Evolutionary conservation across 768 basidiomycete species (phyloP).

Genomic region (Lactarius hatsudake): DNA sequence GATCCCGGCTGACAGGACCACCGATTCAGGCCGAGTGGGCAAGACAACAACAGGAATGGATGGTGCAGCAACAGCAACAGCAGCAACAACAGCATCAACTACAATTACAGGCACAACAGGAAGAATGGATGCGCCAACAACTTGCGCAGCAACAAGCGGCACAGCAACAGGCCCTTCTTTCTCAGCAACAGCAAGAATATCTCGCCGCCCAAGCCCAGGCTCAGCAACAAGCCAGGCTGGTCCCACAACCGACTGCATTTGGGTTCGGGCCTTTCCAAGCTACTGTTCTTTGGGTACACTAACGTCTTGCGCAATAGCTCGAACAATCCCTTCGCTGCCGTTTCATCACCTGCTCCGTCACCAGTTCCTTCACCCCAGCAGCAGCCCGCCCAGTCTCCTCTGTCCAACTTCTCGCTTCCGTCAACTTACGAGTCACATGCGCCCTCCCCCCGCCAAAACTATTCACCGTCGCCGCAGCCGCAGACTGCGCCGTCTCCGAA

Average conservation of each 20-base stretch:
- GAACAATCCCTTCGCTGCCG: conserved; percentile 90
- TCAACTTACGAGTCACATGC: conserved; percentile 57
- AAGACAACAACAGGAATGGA: conserved; percentile 63
- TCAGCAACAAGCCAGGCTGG: conserved; percentile 37
- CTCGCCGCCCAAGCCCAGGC: conserved; percentile 22
- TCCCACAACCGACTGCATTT: conserved; percentile 70
- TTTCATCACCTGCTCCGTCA: conserved; percentile 32
- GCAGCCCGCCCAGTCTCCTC: conserved; percentile 38
- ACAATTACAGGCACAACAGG: conserved; percentile 47
- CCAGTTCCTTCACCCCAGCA: conserved; percentile 35
- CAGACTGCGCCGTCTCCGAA: conserved; percentile 25
- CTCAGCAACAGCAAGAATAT: conserved; percentile 34
- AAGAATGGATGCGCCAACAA: conserved; percentile 62
- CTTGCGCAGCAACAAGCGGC: conserved; percentile 56
- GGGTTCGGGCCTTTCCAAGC: conserved; percentile 44
- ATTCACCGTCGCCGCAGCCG: conserved; percentile 40
- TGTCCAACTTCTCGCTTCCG: conserved; percentile 57
- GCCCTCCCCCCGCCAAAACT: conserved; percentile 40
- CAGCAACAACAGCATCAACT: conserved; percentile 44
- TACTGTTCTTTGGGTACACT: conserved; percentile 4
- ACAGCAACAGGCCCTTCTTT: conserved; percentile 43
- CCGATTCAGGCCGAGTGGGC: conserved; percentile 40
- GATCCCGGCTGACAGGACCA: background rate
- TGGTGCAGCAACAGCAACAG: conserved; percentile 52
- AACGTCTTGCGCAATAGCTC: conserved; percentile 46